phyloP scores from a whole-genome alignment of 257 asterid genomes.

The Ligustrum vulgare region DNA sequence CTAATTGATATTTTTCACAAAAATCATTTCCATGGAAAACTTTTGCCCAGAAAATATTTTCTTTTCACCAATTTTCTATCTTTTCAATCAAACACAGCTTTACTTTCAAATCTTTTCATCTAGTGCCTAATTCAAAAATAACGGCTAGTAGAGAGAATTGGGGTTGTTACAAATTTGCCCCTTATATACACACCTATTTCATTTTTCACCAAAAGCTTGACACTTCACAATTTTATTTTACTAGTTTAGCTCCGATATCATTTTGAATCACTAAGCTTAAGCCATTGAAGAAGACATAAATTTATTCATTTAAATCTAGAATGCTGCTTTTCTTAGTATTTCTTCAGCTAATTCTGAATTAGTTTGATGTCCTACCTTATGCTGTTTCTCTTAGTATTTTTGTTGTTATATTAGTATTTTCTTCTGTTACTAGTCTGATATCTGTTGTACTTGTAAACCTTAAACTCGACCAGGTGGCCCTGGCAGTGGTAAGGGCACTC shows the following conservation, averaged over 20 bases:
- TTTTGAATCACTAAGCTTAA: background rate
- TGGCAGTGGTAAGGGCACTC: conserved; percentile 98
- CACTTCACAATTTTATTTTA: background rate
- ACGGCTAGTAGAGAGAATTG: too few relatives aligned
- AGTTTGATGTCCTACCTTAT: background rate
- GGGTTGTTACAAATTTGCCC: background rate
- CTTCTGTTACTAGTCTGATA: background rate
- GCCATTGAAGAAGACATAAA: background rate
- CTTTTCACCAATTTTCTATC: too few relatives aligned
- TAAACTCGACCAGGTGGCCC: conserved; percentile 77
- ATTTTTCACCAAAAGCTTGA: background rate
- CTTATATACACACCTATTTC: background rate
- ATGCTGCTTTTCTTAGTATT: background rate
- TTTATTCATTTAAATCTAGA: background rate
- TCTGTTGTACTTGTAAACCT: conserved; percentile 2
- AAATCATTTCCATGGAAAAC: too few relatives aligned
- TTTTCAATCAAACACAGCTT: too few relatives aligned
- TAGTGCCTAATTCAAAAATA: too few relatives aligned
- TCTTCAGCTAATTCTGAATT: background rate
- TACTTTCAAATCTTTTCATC: too few relatives aligned
- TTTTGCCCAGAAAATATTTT: too few relatives aligned
- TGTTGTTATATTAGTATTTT: background rate
- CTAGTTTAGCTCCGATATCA: background rate
- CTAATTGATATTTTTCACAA: too few relatives aligned
- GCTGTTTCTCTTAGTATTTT: background rate